phyloP scores from a whole-genome alignment of 2,329 filamentous ascomycete genomes.

The Paracamarosporium sp. region DNA sequence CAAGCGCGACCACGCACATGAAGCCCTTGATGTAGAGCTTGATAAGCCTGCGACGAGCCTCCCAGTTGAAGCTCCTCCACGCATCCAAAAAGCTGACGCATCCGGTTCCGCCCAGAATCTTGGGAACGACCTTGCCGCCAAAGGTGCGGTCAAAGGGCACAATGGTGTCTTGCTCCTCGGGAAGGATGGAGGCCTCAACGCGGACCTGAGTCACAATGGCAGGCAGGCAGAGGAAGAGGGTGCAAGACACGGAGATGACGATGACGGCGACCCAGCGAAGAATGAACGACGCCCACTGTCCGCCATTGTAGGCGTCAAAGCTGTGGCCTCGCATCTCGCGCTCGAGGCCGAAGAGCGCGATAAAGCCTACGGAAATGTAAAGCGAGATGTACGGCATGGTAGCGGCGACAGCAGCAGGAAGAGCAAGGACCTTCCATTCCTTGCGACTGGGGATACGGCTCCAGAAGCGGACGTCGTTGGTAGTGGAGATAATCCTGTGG shows the following conservation, averaged over 20 bases:
- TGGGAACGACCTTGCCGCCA: slow-evolving; percentile 76
- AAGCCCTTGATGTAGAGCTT: slow-evolving; percentile 78
- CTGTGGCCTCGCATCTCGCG: slow-evolving; percentile 35
- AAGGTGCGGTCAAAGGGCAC: slow-evolving; percentile 91
- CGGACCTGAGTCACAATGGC: slow-evolving; percentile 78
- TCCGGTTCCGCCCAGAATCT: slow-evolving; percentile 74
- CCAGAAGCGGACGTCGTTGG: slow-evolving; percentile 66
- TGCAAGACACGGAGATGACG: slow-evolving; percentile 53
- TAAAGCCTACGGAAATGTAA: slow-evolving; percentile 57
- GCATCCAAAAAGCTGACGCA: slow-evolving; percentile 76
- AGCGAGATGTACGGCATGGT: slow-evolving; percentile 62
- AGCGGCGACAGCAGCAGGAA: slow-evolving; percentile 70
- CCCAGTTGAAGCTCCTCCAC: slow-evolving; percentile 77
- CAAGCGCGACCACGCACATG: slow-evolving; percentile 48
- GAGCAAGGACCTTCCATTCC: slow-evolving; percentile 71
- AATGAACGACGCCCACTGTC: slow-evolving; percentile 35
- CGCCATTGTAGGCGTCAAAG: slow-evolving; percentile 39
- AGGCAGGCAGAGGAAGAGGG: slow-evolving; percentile 78
- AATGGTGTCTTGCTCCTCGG: slow-evolving; percentile 81
- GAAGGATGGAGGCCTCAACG: slow-evolving; percentile 85
- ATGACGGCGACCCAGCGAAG: slow-evolving; percentile 53
- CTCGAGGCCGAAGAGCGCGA: slow-evolving; percentile 45
- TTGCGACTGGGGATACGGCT: slow-evolving; percentile 71
- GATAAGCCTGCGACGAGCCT: slow-evolving; percentile 75
- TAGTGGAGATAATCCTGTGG: slow-evolving; percentile 80